A percentile compares a stretch with the other conserved stretches of the same genome.
phyloP scores from a whole-genome alignment of 2,329 filamentous ascomycete species.

The Xylariales sp. region DNA sequence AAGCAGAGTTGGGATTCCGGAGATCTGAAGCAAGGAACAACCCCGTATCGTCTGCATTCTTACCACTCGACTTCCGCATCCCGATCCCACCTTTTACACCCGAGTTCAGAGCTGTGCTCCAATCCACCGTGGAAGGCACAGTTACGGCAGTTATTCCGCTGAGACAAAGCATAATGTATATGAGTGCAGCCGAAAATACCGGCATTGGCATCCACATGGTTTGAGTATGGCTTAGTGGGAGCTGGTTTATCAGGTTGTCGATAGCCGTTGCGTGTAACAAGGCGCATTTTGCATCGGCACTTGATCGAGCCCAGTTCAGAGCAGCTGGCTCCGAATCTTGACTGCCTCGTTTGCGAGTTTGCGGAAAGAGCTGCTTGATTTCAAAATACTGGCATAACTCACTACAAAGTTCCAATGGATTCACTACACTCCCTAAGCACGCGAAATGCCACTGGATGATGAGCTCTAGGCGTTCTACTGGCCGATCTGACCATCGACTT shows the following conservation, averaged over 20 bases:
- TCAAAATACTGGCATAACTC: not conserved
- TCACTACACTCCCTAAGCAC: not conserved
- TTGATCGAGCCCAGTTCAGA: not conserved
- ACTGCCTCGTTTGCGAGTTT: not conserved
- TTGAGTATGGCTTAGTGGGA: constrained; percentile 3
- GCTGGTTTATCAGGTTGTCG: constrained; percentile 1
- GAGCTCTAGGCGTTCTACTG: constrained; percentile 2
- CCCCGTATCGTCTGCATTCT: not conserved
- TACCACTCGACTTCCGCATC: not conserved
- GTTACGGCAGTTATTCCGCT: constrained; percentile 1
- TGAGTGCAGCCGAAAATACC: constrained; percentile 3
- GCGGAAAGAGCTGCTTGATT: constrained; percentile 3
- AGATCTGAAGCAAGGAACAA: constrained; percentile 2
- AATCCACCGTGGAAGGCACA: constrained; percentile 2
- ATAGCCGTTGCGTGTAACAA: constrained; percentile 5
- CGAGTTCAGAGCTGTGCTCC: constrained; percentile 1
- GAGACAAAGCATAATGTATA: constrained; percentile 2
- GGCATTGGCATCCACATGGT: constrained; percentile 5
- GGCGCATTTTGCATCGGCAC: constrained; percentile 1
- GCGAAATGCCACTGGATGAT: constrained; percentile 3
- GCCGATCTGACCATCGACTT: not conserved
- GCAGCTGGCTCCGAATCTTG: not conserved
- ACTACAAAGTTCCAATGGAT: not conserved
- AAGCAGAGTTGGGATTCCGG: not conserved
- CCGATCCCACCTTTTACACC: not conserved